Conservation (phyloP, 177 flowering plant genomes). For the Vitis hybrid region DNA sequence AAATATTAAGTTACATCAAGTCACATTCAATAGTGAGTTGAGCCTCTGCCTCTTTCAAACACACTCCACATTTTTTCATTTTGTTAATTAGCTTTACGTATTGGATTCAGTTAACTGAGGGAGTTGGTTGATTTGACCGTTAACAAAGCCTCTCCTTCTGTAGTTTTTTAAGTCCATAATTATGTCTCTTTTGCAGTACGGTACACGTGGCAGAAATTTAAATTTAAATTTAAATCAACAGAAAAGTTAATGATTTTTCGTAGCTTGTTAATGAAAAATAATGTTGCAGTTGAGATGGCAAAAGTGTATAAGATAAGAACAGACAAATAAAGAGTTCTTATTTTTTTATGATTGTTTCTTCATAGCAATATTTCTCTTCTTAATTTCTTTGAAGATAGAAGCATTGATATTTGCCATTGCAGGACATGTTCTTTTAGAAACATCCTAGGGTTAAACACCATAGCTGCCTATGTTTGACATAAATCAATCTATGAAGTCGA, state of each 20-base stretch:
- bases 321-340: background rate
- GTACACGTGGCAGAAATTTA: background rate
- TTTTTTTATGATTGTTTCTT: too few species aligned
- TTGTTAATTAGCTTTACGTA: constrained; percentile 13
- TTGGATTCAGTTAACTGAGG: constrained; percentile 23
- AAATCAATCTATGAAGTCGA: too few species aligned
- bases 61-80: background rate
- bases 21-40: background rate
- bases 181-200: background rate
- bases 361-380: too few species aligned
- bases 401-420: too few species aligned
- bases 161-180: background rate
- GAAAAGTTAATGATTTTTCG: background rate
- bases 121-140: constrained; percentile 29
- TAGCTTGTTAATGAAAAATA: background rate
- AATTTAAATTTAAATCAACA: background rate
- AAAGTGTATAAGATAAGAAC: background rate
- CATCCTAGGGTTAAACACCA: too few species aligned
- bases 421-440: too few species aligned
- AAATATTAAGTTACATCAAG: background rate
- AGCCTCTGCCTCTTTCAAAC: too few species aligned
- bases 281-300: background rate
- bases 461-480: too few species aligned
- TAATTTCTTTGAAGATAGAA: too few species aligned
- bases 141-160: background rate